Evolutionary conservation across 208 protist species (phyloP).

Genomic region (Leishmania arabica): DNA sequence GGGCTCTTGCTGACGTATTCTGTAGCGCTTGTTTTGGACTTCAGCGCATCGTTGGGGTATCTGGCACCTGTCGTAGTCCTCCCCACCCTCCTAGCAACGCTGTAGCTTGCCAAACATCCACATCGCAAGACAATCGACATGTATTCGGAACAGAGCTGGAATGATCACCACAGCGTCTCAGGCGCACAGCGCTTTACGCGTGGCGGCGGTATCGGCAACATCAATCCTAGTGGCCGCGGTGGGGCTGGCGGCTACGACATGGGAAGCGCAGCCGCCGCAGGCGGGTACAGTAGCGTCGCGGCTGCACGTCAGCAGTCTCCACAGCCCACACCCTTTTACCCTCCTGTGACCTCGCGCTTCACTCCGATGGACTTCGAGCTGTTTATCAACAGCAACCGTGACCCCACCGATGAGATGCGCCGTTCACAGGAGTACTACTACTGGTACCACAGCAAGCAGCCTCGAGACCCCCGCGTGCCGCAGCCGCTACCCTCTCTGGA

Average conservation of each 20-base stretch:
- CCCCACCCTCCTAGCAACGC: neutral
- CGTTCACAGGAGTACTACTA: conserved; percentile 84
- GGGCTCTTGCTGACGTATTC: neutral
- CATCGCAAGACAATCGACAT: conserved; percentile 3
- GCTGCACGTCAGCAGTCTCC: conserved; percentile 22
- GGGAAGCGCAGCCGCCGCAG: conserved; percentile 7
- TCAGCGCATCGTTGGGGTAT: neutral
- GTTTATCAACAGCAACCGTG: conserved; percentile 71
- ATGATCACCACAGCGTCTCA: conserved; percentile 17
- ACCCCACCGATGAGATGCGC: conserved; percentile 83
- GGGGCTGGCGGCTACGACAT: conserved; percentile 17
- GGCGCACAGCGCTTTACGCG: conserved; percentile 8
- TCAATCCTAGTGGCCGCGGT: neutral
- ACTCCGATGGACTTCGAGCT: conserved; percentile 89
- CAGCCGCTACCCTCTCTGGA: conserved; percentile 70
- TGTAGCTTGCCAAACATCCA: neutral
- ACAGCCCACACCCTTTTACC: conserved; percentile 27
- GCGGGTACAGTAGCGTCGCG: conserved; percentile 20
- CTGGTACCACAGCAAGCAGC: conserved; percentile 82
- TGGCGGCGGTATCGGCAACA: conserved; percentile 4
- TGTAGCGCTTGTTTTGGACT: neutral
- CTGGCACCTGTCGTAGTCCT: neutral
- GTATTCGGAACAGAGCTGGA: conserved; percentile 46
- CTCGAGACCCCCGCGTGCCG: conserved; percentile 66
- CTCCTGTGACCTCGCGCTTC: conserved; percentile 45